Evolutionary conservation across 1,139 yeast species (phyloP), one percentile per base, ranked within the genome.

Genomic region (Barnettozyma hawaiiensis): DNA sequence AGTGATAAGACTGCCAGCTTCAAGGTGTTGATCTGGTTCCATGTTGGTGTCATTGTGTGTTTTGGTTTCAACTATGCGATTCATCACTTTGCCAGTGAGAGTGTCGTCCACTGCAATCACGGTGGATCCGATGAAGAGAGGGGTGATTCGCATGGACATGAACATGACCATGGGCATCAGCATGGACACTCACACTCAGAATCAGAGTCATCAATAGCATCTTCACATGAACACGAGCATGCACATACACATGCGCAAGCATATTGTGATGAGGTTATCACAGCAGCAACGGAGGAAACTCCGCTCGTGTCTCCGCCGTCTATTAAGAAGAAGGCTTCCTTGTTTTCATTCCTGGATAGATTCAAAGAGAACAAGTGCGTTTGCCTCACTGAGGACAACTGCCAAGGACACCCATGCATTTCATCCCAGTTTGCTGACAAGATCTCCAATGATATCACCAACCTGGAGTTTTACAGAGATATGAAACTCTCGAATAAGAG

Each of bases 51-150:
- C 4, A 40, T 66, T 2, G 52, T 78, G 4, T 85, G 95, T 55
- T 61, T 79, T 1, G 50, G 64, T 3, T 65, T 90, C 49, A 89
- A 89, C 59, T 62, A 69, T 21, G 36, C 81, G 0, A 76, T 90
- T 14, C 96, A 90, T 60, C 62, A 78, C 34, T 61, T 81, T 43
- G 86, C 97, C 2, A 78, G 92, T 45, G 86, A 85, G 56, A 81
- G 94, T 24, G 76, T 90, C 23, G 86, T 90, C 0, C 96, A 89
- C 58, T 89, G 97, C 61, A 81, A 78, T 15, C 96, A 89, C 54
- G 73, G 64, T 14, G 67, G 55, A n/a, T n/a, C n/a, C n/a, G 60
- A 58, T 16, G 70, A 54, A 14, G 63, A 48, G 18, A 33, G 23
- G n/a, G n/a, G n/a, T n/a, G n/a, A 23, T 29, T 40, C 37, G 7